Evolutionary conservation across 2,329 filamentous ascomycete species (phyloP), one percentile per base, ranked within the genome.

Genomic region (Ceratocystis cubensis): DNA sequence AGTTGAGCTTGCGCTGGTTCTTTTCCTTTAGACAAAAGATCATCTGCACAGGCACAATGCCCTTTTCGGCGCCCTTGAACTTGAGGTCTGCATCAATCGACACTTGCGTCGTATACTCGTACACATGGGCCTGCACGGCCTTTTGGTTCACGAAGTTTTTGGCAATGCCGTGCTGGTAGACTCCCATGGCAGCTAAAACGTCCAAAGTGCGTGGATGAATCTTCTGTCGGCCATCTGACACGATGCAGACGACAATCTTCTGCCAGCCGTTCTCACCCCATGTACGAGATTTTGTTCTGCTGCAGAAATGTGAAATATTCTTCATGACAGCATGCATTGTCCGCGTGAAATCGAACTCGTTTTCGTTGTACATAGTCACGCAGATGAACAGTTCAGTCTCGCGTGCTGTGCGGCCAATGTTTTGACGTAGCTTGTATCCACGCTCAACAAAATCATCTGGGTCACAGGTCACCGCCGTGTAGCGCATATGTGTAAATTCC

Each of bases 291-390:
- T 94, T 93, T 65, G 87, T 88, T 65, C 94, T 87, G 22, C 88
- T 91, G 79, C 94, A 99, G 76, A 99, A 96, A 75, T 97, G 94
- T 15, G 89, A 86, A 72, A 99, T 93, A 75, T 99, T 99, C 75
- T 95, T 91, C 89, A 99, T 96, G 66, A 99, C 90, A 66, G 93
- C 94, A 75, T 97, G 91, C 93, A 99, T 97, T 0, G 94, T 99
- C 61, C 94, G 85, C 5, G 94, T 96, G 72, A 99, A 99, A 73
- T 91, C 85, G 72, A 96, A 90, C 74, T 97, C 94, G 76, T 96
- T 89, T 77, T 99, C 94, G 76, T 99, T 99, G 79, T 96, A 97
- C 94, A 97, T 97, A 71, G 94, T 99, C 69, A 99, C 81, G 74
- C 92, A 96, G 72, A 99, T 96, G 75, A 97, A 94, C 6, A 99